Evolutionary conservation across 805 yeast genomes (phyloP).

Genomic region (Saccharomycopsis capsularis): DNA sequence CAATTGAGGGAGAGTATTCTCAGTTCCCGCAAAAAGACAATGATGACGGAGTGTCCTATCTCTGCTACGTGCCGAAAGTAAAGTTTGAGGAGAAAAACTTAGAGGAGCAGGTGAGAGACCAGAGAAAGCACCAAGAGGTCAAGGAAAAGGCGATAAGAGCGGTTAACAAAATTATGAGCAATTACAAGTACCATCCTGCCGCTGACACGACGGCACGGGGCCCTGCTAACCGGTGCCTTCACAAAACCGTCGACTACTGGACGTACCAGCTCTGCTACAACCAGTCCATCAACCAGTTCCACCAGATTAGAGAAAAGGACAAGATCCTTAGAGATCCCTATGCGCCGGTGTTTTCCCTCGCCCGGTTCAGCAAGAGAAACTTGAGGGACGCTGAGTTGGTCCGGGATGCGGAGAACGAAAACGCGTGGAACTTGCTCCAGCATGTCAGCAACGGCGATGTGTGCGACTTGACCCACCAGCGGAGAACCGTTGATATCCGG

Average conservation of each 20-base stretch:
- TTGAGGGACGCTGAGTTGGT: background rate
- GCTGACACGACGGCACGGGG: background rate
- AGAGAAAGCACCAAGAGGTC: background rate
- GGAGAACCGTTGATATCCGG: constrained; percentile 47
- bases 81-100: background rate
- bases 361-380: background rate
- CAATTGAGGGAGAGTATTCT: too few species aligned
- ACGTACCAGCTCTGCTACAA: constrained; percentile 20
- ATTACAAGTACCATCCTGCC: background rate
- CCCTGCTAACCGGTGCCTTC: constrained; percentile 1
- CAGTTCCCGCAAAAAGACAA: too few species aligned
- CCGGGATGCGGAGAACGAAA: background rate
- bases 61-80: constrained; percentile 5
- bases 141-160: background rate
- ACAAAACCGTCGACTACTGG: constrained; percentile 16
- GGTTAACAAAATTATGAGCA: background rate
- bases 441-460: constrained; percentile 42
- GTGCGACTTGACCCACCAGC: constrained; percentile 52
- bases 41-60: background rate
- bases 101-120: background rate
- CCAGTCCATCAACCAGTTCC: constrained; percentile 14
- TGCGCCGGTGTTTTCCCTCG: constrained; percentile 5
- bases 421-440: constrained; percentile 10
- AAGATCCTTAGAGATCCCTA: background rate
- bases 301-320: constrained; percentile 3